Conservation (phyloP, 163 green algal genomes). For the Chlamydomonas reinhardtii region DNA sequence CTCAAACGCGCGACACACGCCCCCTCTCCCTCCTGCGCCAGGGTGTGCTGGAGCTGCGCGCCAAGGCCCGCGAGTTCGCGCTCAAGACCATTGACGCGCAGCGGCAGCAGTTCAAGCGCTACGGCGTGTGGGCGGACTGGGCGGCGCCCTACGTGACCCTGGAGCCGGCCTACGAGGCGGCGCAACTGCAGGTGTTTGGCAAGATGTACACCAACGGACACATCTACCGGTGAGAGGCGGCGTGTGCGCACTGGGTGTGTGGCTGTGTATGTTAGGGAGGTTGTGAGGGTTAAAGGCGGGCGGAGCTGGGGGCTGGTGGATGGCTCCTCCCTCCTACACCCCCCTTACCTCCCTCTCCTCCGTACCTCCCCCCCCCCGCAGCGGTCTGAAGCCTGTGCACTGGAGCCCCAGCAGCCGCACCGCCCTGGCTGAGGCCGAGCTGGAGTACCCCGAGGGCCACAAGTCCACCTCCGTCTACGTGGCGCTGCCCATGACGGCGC, state of each 20-base stretch:
- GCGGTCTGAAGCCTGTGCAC: constrained; percentile 96
- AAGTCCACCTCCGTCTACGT: constrained; percentile 77
- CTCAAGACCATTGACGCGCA: constrained; percentile 92
- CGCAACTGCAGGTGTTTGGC: constrained; percentile 95
- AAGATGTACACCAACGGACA: constrained; percentile 97
- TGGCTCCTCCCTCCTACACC: neutral
- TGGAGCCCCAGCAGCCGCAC: constrained; percentile 95
- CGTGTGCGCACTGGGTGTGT: too few relatives aligned
- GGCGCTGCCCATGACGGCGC: constrained; percentile 66
- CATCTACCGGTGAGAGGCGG: constrained; percentile 90
- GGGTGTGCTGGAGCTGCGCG: constrained; percentile 83
- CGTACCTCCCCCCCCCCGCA: neutral
- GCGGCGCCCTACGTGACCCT: constrained; percentile 96
- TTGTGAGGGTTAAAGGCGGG: too few relatives aligned
- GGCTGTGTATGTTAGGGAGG: too few relatives aligned
- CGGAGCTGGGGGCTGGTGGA: too few relatives aligned
- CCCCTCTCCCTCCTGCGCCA: neutral
- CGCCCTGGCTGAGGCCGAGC: constrained; percentile 97
- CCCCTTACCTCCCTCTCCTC: too few relatives aligned
- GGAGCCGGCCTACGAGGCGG: constrained; percentile 94
- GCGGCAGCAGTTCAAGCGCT: constrained; percentile 92
- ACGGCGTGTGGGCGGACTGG: constrained; percentile 97
- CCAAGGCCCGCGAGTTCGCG: constrained; percentile 92
- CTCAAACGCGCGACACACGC: too few relatives aligned
- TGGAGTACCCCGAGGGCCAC: constrained; percentile 99